Conservation (phyloP, 208 protist genomes). For the Tritrichomonas foetus region DNA sequence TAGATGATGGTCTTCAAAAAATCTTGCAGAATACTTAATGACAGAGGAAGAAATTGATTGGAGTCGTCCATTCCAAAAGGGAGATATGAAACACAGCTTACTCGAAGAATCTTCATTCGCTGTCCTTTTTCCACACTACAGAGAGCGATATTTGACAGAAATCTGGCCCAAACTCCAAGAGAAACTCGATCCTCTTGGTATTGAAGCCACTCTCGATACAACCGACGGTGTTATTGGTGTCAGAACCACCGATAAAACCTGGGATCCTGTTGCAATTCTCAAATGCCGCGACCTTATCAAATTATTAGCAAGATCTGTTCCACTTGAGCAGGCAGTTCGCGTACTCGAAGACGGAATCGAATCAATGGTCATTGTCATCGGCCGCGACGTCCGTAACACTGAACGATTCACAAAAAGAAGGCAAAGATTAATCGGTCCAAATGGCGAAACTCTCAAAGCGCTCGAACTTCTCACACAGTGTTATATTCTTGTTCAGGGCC, state of each 20-base stretch:
- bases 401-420: slow-evolving; percentile 95
- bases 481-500: slow-evolving; percentile 84
- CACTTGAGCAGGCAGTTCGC: slow-evolving; percentile 75
- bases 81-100: neutral
- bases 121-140: slow-evolving; percentile 15
- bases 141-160: neutral
- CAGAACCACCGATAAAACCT: slow-evolving; percentile 90
- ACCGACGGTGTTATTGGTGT: slow-evolving; percentile 93
- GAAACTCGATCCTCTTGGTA: slow-evolving; percentile 54
- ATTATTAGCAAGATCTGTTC: slow-evolving; percentile 74
- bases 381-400: slow-evolving; percentile 80
- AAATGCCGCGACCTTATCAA: slow-evolving; percentile 95
- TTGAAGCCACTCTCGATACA: slow-evolving; percentile 85
- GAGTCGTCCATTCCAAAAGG: slow-evolving; percentile 21
- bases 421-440: slow-evolving; percentile 93
- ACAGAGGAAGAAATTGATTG: neutral
- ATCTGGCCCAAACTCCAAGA: neutral
- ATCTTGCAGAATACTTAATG: no score
- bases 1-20: no score
- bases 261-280: slow-evolving; percentile 95
- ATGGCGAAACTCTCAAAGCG: slow-evolving; percentile 91
- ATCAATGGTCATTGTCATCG: slow-evolving; percentile 97
- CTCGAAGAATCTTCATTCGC: slow-evolving; percentile 24
- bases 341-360: slow-evolving; percentile 90
- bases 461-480: slow-evolving; percentile 95